Evolutionary conservation across 768 basidiomycete species (phyloP).

Genomic region (Peribolospora baueri): DNA sequence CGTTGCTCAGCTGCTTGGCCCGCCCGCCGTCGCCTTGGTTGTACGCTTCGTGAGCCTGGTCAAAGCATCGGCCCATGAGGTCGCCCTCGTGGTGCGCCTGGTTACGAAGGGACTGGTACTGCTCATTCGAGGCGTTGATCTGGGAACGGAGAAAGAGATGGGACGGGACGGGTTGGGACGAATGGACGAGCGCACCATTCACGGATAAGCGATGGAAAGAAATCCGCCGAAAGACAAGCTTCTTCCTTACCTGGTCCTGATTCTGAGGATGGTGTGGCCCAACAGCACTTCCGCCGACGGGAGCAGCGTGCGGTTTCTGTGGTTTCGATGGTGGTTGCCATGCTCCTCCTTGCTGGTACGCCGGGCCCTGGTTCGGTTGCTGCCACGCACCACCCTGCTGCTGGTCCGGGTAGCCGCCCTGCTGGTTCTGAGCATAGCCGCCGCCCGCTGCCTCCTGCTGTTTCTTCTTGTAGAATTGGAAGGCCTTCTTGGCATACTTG

Average conservation of each 20-base stretch:
- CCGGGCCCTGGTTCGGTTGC: not conserved
- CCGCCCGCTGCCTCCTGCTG: too few species aligned
- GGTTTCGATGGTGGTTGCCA: not conserved
- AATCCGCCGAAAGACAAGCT: not conserved
- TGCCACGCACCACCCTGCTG: constrained; percentile 1
- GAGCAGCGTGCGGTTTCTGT: too few species aligned
- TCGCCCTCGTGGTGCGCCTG: constrained; percentile 59
- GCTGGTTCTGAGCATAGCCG: not conserved
- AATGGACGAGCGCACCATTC: not conserved
- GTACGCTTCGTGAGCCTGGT: constrained; percentile 34
- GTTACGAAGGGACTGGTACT: constrained; percentile 46
- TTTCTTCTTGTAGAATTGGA: constrained; percentile 1
- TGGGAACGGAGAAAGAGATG: constrained; percentile 2
- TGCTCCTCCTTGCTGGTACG: not conserved
- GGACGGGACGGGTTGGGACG: not conserved
- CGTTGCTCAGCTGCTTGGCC: constrained; percentile 55
- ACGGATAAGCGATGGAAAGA: not conserved
- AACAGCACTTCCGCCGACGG: not conserved
- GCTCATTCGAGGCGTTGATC: constrained; percentile 39
- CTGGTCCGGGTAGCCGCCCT: not conserved
- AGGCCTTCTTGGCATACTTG: constrained; percentile 4
- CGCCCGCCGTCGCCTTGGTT: constrained; percentile 40
- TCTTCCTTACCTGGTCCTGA: constrained; percentile 6
- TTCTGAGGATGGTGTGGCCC: constrained; percentile 3
- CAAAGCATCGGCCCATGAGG: constrained; percentile 44